phyloP scores from a whole-genome alignment of 805 yeast genomes.

The Hanseniaspora mollemarum region DNA sequence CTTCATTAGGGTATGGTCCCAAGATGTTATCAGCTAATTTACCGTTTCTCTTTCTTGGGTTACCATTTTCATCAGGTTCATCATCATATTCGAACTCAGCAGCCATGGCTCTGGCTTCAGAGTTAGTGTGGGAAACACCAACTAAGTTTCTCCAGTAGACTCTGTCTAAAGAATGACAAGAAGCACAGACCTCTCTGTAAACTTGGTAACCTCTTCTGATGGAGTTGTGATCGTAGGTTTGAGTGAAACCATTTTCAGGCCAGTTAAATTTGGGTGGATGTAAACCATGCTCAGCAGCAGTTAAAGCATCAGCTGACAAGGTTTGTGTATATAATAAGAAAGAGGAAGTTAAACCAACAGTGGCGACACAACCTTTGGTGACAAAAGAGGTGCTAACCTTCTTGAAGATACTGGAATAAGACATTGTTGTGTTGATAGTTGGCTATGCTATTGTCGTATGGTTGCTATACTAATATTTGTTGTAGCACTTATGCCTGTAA shows the following conservation, averaged over 20 bases:
- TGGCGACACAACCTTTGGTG: conserved; percentile 36
- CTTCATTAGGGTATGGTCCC: conserved; percentile 92
- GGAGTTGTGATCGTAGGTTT: conserved; percentile 84
- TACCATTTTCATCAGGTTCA: conserved; percentile 97
- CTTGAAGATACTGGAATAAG: conserved; percentile 13
- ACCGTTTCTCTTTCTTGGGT: conserved; percentile 96
- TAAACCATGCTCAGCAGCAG: conserved; percentile 97
- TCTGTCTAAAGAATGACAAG: conserved; percentile 94
- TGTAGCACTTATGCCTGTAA: too few species aligned
- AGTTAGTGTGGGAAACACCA: conserved; percentile 86
- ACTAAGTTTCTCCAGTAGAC: conserved; percentile 97
- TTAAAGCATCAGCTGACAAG: conserved; percentile 86
- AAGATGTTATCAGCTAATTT: conserved; percentile 92
- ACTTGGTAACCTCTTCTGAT: conserved; percentile 99
- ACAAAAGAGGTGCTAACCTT: conserved; percentile 16
- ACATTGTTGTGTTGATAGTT: conserved; percentile 3
- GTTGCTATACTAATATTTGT: too few species aligned
- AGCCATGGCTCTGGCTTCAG: conserved; percentile 85
- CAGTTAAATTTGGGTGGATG: conserved; percentile 89
- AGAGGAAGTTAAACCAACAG: conserved; percentile 65
- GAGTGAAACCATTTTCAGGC: conserved; percentile 89
- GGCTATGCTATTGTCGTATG: background rate
- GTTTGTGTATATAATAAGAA: conserved; percentile 74
- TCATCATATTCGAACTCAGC: conserved; percentile 97
- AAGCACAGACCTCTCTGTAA: conserved; percentile 97